Evolutionary conservation across 345 rosid species (phyloP), one percentile per base, ranked within the genome.

Genomic region (Diplotaxis tenuifolia): DNA sequence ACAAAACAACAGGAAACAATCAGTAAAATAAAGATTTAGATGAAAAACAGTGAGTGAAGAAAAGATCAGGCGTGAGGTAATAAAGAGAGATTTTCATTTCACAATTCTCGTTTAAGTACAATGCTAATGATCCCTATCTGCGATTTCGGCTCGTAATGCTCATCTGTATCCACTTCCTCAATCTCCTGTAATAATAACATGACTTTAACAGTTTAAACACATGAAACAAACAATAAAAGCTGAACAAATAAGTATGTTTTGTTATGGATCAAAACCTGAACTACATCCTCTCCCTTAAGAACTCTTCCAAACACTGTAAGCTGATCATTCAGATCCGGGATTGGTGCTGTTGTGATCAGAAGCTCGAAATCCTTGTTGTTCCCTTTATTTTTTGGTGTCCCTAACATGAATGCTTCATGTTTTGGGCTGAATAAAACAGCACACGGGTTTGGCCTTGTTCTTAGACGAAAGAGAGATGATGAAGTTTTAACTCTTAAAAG

Each of bases 81-180:
- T 20, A 68, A 75, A 25, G 61, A 63, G 19, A 21, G 16, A 9
- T n/a, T 42, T 62, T 62, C 31, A 62, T 55, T 19, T 84, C 81
- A 91, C 38, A 80, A 64, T 57, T 88, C 86, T 19, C 67, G 86
- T 74, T 88, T 86, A 59, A 91, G 80, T 62, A 80, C 77, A 78
- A 84, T 83, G 2, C 70, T 52, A 73, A 38, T 67, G 81, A 93
- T 93, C 77, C 77, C 84, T 50, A 89, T 74, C 4, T 81, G 70
- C 52, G 94, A 87, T 82, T 88, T 93, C 27, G 96, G 97, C 73
- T 80, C 86, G 72, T 80, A 91, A 70, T 83, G 92, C 73, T 89
- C 97, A 78, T 93, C 98, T 14, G 98, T 93, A 80, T 91, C 92
- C 64, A 91, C 91, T 83, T 93, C 98, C 76, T 93, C 98, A 11